A percentile compares a stretch with the other conserved stretches of the same genome.
Conservation (phyloP, 2,329 filamentous ascomycete genomes). For the Hypoxylon sp. region DNA sequence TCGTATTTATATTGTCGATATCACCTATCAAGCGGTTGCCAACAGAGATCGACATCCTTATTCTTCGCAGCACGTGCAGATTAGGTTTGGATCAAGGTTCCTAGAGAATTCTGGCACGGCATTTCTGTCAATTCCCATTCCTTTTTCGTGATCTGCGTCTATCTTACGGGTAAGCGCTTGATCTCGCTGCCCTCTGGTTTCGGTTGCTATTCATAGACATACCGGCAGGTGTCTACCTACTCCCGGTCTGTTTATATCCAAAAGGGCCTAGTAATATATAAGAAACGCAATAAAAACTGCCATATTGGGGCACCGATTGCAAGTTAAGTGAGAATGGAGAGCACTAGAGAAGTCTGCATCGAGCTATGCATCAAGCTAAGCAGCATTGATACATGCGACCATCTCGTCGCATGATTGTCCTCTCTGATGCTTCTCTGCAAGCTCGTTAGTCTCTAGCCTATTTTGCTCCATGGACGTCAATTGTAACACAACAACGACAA, state of each 20-base stretch:
- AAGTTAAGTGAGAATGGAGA: constrained; percentile 23
- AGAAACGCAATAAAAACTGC: constrained; percentile 13
- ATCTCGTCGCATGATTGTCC: constrained; percentile 19
- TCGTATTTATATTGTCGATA: constrained; percentile 30
- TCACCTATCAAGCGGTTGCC: constrained; percentile 39
- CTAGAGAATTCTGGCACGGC: constrained; percentile 31
- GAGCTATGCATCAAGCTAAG: constrained; percentile 23
- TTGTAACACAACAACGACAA: constrained; percentile 31
- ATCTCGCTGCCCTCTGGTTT: constrained; percentile 27
- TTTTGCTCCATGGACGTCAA: constrained; percentile 15
- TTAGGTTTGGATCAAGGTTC: constrained; percentile 32
- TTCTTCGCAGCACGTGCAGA: constrained; percentile 30
- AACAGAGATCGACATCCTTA: constrained; percentile 39
- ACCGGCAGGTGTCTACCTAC: not conserved
- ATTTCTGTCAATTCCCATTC: constrained; percentile 44
- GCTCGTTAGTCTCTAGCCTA: constrained; percentile 18
- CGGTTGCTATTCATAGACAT: constrained; percentile 30
- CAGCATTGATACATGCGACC: constrained; percentile 3
- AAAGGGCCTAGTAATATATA: constrained; percentile 5
- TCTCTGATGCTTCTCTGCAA: constrained; percentile 10
- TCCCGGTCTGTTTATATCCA: not conserved
- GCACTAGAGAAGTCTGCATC: constrained; percentile 28
- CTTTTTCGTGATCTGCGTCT: constrained; percentile 17
- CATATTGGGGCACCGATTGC: constrained; percentile 21
- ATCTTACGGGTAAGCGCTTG: constrained; percentile 29